Evolutionary conservation across 768 basidiomycete species (phyloP).

Genomic region (Suillus subalutaceus): DNA sequence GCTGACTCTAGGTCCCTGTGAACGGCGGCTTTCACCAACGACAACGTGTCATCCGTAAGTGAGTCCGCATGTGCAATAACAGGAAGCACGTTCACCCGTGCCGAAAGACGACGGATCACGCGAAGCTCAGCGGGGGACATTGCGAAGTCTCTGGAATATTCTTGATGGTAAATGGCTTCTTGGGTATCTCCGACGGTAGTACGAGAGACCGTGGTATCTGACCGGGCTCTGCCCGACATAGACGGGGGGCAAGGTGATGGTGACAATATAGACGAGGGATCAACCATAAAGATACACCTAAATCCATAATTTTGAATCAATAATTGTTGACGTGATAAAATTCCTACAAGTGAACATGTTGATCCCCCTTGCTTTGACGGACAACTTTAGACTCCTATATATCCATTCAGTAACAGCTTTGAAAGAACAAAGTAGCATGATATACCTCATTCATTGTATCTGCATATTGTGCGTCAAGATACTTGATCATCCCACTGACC

Average conservation of each 20-base stretch:
- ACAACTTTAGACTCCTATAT: slow-evolving; percentile 85
- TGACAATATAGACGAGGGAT: slow-evolving; percentile 71
- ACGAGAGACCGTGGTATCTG: slow-evolving; percentile 66
- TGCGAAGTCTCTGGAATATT: slow-evolving; percentile 51
- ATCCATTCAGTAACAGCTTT: slow-evolving; percentile 4
- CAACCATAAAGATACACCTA: slow-evolving; percentile 86
- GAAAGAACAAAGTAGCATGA: neutral
- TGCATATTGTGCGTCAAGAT: slow-evolving; percentile 78
- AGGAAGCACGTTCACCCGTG: slow-evolving; percentile 79
- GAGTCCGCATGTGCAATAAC: slow-evolving; percentile 82
- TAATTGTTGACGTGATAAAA: neutral
- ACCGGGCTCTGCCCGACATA: slow-evolving; percentile 57
- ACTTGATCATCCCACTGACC: slow-evolving; percentile 72
- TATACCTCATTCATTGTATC: slow-evolving; percentile 85
- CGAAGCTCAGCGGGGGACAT: slow-evolving; percentile 81
- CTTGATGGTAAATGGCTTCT: slow-evolving; percentile 51
- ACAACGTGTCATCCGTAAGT: slow-evolving; percentile 76
- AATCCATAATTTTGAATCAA: slow-evolving; percentile 18
- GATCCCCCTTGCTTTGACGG: slow-evolving; percentile 84
- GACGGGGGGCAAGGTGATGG: slow-evolving; percentile 52
- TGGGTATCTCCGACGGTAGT: slow-evolving; percentile 56
- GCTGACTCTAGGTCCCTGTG: slow-evolving; percentile 65
- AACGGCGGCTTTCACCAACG: slow-evolving; percentile 73
- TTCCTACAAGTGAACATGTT: slow-evolving; percentile 85
- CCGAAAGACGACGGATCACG: slow-evolving; percentile 74